Evolutionary conservation across 1,284 basidiomycete species (phyloP), one percentile per base, ranked within the genome.

Genomic region (Retiboletus flavoniger): DNA sequence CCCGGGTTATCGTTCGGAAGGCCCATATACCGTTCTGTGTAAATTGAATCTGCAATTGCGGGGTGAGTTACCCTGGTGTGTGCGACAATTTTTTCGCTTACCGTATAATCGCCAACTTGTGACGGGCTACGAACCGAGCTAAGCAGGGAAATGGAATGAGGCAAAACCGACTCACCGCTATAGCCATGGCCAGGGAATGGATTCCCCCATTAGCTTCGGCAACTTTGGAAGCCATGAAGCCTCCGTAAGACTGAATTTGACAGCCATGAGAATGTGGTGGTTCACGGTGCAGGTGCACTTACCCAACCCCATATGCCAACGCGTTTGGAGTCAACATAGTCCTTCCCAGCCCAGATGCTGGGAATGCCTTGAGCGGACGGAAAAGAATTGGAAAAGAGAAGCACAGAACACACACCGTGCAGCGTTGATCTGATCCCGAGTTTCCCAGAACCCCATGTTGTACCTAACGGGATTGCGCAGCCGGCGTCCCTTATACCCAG

Each of bases 301-400:
- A 93, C 91, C 93, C 94, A 97, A 44, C 94, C 94, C 93, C 93
- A 96, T 35, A 98, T 87, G 0, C 95, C 96, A 41, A 98, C 91
- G 42, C 93, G 78, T 64, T 81, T 84, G 39, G 84, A 77, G 69
- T 95, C 93, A 3, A 92, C 86, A 64, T 88, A 93, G 50, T 81
- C 78, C 74, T 84, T 92, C 55, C 79, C 78, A 9, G 83, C 88
- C 89, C 89, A 92, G 40, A 82, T 72, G 59, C 87, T 89, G 54
- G 43, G 36, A 53, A 54, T 36, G 38, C 34, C 11, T 28, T 63
- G 43, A 59, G 52, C 11, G 26, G 28, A n/a, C 39, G 48, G 42
- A 50, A 43, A 40, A 47, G 7, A 48, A 46, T 19, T 31, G 42
- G 39, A 16, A 56, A 52, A 55, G 54, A 57, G 48, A 55, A 51